Evolutionary conservation across 345 rosid genomes (phyloP).

Genomic region (Anacardium occidentale): DNA sequence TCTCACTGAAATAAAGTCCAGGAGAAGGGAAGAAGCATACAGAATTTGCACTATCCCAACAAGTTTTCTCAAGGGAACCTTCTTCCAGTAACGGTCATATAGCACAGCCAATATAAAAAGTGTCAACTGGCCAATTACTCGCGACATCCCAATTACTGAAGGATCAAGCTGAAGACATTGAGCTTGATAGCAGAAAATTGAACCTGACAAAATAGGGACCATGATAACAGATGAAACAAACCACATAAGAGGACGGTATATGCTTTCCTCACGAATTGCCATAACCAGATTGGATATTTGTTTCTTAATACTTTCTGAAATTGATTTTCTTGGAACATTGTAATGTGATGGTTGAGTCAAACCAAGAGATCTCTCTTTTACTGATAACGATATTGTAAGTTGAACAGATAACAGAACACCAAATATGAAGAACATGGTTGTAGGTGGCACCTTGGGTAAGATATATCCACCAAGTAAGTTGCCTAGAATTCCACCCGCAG

Average conservation of each 20-base stretch:
- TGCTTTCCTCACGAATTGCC: slow-evolving; percentile 56
- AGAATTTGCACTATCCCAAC: slow-evolving; percentile 49
- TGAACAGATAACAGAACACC: slow-evolving; percentile 52
- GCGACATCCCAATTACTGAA: slow-evolving; percentile 72
- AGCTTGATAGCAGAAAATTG: slow-evolving; percentile 82
- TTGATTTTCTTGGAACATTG: slow-evolving; percentile 25
- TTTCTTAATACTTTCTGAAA: slow-evolving; percentile 42
- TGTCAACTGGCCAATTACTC: slow-evolving; percentile 70
- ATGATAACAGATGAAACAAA: slow-evolving; percentile 60
- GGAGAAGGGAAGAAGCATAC: slow-evolving; percentile 67
- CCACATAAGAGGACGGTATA: slow-evolving; percentile 62
- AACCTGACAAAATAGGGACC: slow-evolving; percentile 77
- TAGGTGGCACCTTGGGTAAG: slow-evolving; percentile 46
- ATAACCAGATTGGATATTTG: slow-evolving; percentile 51
- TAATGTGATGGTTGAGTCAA: slow-evolving; percentile 34
- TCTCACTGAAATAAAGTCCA: slow-evolving; percentile 65
- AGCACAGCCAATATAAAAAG: slow-evolving; percentile 61
- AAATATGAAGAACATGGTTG: slow-evolving; percentile 56
- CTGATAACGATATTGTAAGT: slow-evolving; percentile 47
- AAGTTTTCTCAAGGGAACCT: slow-evolving; percentile 65
- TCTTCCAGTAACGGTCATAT: slow-evolving; percentile 63
- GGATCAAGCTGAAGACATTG: slow-evolving; percentile 72
- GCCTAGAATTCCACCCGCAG: slow-evolving; percentile 78
- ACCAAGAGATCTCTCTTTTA: slow-evolving; percentile 58
- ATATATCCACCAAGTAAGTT: slow-evolving; percentile 76